Conservation (phyloP, 768 basidiomycete species). For the Amanita subjunquillea region DNA sequence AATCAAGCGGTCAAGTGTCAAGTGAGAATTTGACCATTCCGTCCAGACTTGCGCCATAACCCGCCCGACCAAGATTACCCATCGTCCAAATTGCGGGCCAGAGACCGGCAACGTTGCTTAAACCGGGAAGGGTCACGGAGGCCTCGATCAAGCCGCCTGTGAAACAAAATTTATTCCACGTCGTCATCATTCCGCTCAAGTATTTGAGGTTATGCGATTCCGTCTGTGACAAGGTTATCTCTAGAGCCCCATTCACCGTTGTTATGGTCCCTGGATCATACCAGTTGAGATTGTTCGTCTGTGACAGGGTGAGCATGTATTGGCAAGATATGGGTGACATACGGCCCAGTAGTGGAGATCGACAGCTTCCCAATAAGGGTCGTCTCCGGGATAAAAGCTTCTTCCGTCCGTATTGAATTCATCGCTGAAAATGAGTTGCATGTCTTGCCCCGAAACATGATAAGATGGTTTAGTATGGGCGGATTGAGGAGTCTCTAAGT, state of each 20-base stretch:
- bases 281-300: slow-evolving; percentile 80
- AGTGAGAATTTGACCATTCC: slow-evolving; percentile 42
- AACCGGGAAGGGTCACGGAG: slow-evolving; percentile 61
- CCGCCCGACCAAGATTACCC: slow-evolving; percentile 80
- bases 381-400: slow-evolving; percentile 80
- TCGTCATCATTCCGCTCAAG: slow-evolving; percentile 57
- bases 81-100: slow-evolving; percentile 81
- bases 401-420: slow-evolving; percentile 79
- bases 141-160: slow-evolving; percentile 75
- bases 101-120: slow-evolving; percentile 50
- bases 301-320: slow-evolving; percentile 1
- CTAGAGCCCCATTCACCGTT: slow-evolving; percentile 63
- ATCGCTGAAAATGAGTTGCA: slow-evolving; percentile 78
- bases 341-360: slow-evolving; percentile 75
- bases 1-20: neutral
- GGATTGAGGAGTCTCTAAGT: slow-evolving; percentile 59
- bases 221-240: slow-evolving; percentile 62
- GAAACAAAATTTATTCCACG: slow-evolving; percentile 92
- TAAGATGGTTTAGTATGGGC: slow-evolving; percentile 46
- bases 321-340: slow-evolving; percentile 3
- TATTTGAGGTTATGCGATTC: slow-evolving; percentile 64
- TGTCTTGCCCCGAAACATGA: slow-evolving; percentile 35
- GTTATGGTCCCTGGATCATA: slow-evolving; percentile 75
- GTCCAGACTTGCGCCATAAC: slow-evolving; percentile 80
- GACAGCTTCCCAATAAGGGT: slow-evolving; percentile 84